phyloP scores from a whole-genome alignment of 2,329 filamentous ascomycete species.

The Fusarium fracticaudum region DNA sequence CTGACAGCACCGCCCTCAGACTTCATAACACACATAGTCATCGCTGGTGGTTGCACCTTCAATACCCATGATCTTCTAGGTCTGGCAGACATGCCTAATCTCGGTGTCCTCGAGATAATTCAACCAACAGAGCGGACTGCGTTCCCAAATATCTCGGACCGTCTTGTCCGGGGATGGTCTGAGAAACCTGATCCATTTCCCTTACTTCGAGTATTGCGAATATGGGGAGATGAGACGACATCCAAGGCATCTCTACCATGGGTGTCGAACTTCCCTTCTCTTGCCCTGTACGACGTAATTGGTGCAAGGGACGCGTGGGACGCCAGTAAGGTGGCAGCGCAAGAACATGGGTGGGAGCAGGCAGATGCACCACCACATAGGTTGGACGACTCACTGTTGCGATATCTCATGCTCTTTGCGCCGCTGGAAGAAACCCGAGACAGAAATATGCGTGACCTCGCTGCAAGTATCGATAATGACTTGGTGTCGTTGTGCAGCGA shows the following conservation, averaged over 20 bases:
- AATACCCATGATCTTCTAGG: slow-evolving; percentile 52
- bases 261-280: slow-evolving; percentile 54
- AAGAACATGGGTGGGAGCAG: slow-evolving; percentile 48
- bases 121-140: slow-evolving; percentile 46
- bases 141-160: slow-evolving; percentile 55
- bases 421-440: slow-evolving; percentile 40
- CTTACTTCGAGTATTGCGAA: slow-evolving; percentile 56
- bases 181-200: slow-evolving; percentile 56
- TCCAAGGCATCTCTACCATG: slow-evolving; percentile 54
- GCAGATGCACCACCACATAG: slow-evolving; percentile 35
- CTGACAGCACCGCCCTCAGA: slow-evolving; percentile 49
- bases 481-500: slow-evolving; percentile 48
- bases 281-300: slow-evolving; percentile 57
- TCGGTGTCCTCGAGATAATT: slow-evolving; percentile 59
- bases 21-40: slow-evolving; percentile 54
- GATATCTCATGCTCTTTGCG: slow-evolving; percentile 50
- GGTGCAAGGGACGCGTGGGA: slow-evolving; percentile 51
- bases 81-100: slow-evolving; percentile 55
- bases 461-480: slow-evolving; percentile 48
- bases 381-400: slow-evolving; percentile 47
- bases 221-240: slow-evolving; percentile 54
- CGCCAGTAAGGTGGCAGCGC: slow-evolving; percentile 34
- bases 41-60: slow-evolving; percentile 51
- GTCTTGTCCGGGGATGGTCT: slow-evolving; percentile 58
- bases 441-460: slow-evolving; percentile 41